Percentiles rank a stretch among this genome's conserved stretches.
Conservation (phyloP, 257 asterid species). For the Thymus mandschuricus region DNA sequence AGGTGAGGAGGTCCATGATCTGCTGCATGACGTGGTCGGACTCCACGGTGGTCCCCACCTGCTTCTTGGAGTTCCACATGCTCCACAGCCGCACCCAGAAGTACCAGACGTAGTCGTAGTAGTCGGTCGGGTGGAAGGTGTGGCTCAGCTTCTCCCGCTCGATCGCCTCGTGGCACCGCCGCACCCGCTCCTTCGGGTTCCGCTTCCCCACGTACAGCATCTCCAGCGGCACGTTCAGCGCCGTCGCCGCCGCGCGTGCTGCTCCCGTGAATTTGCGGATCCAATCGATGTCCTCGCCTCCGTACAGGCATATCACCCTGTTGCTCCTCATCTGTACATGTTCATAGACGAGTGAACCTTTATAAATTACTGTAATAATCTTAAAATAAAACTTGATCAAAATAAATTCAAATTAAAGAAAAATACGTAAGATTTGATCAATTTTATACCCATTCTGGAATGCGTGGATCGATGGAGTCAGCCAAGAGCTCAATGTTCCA, state of each 20-base stretch:
- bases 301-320: conserved; percentile 77
- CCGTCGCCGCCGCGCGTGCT: conserved; percentile 43
- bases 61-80: conserved; percentile 91
- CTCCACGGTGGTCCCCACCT: conserved; percentile 58
- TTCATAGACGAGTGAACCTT: no score
- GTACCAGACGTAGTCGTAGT: conserved; percentile 67
- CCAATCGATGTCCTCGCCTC: conserved; percentile 93
- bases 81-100: conserved; percentile 87
- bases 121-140: conserved; percentile 45
- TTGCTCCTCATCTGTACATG: conserved; percentile 48
- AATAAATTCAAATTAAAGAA: no score
- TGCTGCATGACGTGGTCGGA: conserved; percentile 64
- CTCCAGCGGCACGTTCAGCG: conserved; percentile 58
- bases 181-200: conserved; percentile 60
- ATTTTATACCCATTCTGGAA: conserved; percentile 66
- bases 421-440: no score
- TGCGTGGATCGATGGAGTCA: conserved; percentile 63
- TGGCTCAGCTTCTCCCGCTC: conserved; percentile 60
- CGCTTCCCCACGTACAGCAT: conserved; percentile 86
- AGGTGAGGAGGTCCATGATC: conserved; percentile 58
- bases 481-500: conserved; percentile 75
- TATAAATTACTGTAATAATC: no score
- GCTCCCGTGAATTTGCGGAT: conserved; percentile 59
- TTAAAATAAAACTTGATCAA: no score
- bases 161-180: conserved; percentile 61